These are phyloP conservation scores for Microthlaspi erraticum DNA, from an alignment of 345 rosid genomes.

Conservation along the genomic window DNA sequence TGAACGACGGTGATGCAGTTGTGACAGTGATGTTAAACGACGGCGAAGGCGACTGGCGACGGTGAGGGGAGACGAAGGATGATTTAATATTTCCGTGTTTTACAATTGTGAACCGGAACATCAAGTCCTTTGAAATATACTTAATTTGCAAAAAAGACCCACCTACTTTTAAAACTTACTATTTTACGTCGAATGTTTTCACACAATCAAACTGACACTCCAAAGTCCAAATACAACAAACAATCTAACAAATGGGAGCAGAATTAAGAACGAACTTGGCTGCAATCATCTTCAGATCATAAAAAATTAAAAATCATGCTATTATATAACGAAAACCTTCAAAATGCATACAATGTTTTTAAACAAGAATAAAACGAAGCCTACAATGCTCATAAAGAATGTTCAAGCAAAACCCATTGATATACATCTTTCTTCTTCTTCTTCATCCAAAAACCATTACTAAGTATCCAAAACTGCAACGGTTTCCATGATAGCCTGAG, in stretches of 20 bases:
- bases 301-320: slow-evolving; percentile 1
- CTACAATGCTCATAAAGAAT: neutral
- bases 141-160: neutral
- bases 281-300: neutral
- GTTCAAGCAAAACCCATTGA: slow-evolving; percentile 7
- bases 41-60: slow-evolving; percentile 6
- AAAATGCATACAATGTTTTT: neutral
- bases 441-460: slow-evolving; percentile 27
- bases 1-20: neutral
- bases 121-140: neutral
- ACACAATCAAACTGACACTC: neutral
- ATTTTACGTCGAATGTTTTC: neutral
- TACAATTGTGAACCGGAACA: neutral
- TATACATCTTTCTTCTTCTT: slow-evolving; percentile 25
- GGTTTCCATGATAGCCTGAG: slow-evolving; percentile 58
- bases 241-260: too few species aligned
- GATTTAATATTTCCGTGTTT: slow-evolving; percentile 4
- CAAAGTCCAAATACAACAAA: neutral
- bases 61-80: neutral
- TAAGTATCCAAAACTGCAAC: slow-evolving; percentile 34
- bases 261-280: slow-evolving; percentile 16
- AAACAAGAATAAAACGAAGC: neutral
- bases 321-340: neutral
- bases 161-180: neutral
- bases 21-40: neutral